These are phyloP conservation scores for Boletus sp. DNA, from an alignment of 768 basidiomycete genomes.

Conservation along the genomic window DNA sequence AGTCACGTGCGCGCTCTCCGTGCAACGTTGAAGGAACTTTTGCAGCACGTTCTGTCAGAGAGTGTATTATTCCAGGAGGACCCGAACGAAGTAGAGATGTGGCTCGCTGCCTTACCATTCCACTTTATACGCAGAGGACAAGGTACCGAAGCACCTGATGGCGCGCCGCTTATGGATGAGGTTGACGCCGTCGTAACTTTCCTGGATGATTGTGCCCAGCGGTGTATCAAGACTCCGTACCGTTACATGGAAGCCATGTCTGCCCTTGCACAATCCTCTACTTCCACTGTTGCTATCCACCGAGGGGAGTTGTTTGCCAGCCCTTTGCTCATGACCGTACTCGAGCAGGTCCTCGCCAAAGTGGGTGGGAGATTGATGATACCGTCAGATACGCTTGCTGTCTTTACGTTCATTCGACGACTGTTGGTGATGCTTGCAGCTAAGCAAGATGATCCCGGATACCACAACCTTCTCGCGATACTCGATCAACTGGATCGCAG, in stretches of 20 bases:
- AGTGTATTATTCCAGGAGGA: constrained; percentile 84
- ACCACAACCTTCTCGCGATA: constrained; percentile 32
- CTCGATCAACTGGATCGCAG: constrained; percentile 38
- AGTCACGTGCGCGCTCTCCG: constrained; percentile 53
- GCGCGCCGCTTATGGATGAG: constrained; percentile 53
- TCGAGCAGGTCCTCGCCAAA: constrained; percentile 78
- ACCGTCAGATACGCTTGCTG: constrained; percentile 60
- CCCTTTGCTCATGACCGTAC: constrained; percentile 73
- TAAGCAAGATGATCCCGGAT: constrained; percentile 47
- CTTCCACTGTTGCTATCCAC: constrained; percentile 2
- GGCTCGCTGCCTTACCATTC: constrained; percentile 67
- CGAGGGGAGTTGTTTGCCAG: constrained; percentile 49
- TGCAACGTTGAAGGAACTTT: constrained; percentile 48
- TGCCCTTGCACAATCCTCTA: constrained; percentile 26
- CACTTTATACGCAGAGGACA: constrained; percentile 32
- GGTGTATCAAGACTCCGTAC: constrained; percentile 81
- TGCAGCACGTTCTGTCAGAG: constrained; percentile 62
- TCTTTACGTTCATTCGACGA: constrained; percentile 63
- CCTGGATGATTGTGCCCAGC: constrained; percentile 82
- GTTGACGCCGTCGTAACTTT: constrained; percentile 58
- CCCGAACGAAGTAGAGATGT: constrained; percentile 64
- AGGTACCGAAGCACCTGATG: constrained; percentile 48
- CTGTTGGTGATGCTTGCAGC: constrained; percentile 56
- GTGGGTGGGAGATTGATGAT: constrained; percentile 51
- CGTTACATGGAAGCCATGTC: constrained; percentile 77